phyloP scores from a whole-genome alignment of 2,329 filamentous ascomycete genomes.

The Plectosphaerella cucumerina region DNA sequence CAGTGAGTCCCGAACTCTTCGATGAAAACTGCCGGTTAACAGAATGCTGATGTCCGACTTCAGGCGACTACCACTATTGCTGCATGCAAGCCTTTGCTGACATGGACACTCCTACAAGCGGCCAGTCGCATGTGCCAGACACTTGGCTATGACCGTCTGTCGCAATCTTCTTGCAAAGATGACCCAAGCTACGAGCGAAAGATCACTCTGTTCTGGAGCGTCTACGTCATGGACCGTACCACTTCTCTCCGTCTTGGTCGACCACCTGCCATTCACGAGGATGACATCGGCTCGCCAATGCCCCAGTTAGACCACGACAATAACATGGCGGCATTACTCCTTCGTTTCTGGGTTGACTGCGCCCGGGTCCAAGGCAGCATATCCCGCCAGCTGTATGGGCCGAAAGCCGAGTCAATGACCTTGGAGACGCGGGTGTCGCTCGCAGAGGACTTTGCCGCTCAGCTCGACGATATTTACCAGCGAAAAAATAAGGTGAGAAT shows the following conservation, averaged over 20 bases:
- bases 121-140: slow-evolving; percentile 3
- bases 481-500: slow-evolving; percentile 2
- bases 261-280: slow-evolving; percentile 2
- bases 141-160: slow-evolving; percentile 1
- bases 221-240: slow-evolving; percentile 3
- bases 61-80: background rate
- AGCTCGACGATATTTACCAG: slow-evolving; percentile 1
- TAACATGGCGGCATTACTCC: background rate
- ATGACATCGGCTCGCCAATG: slow-evolving; percentile 4
- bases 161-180: background rate
- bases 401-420: background rate
- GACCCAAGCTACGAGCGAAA: slow-evolving; percentile 3
- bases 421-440: background rate
- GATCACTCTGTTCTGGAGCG: slow-evolving; percentile 3
- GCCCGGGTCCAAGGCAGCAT: slow-evolving; percentile 3
- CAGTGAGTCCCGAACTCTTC: background rate
- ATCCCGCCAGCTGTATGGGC: slow-evolving; percentile 1
- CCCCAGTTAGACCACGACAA: background rate
- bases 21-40: background rate
- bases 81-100: slow-evolving; percentile 1
- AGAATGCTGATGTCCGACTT: too few species aligned
- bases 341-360: slow-evolving; percentile 3
- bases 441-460: slow-evolving; percentile 1
- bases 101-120: background rate
- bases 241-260: slow-evolving; percentile 1